Base-by-base conservation (phyloP, 768 basidiomycete genomes). In the Auriscalpium microsporum region DNA sequence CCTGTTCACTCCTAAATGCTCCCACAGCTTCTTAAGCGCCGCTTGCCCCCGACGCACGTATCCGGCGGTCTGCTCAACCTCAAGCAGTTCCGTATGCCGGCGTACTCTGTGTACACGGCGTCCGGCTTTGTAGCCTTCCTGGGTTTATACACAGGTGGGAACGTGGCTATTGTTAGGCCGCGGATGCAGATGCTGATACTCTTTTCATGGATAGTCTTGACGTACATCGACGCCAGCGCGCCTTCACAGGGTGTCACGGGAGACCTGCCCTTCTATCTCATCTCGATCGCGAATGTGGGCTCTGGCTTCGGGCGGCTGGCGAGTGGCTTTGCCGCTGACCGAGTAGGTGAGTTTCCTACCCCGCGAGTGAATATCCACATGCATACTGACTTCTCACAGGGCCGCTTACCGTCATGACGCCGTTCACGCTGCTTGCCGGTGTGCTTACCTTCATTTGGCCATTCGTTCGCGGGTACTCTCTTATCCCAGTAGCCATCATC, bases 361-460 rank as follows among this genome's bases (percentile, higher is more conserved):
- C 16, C 28, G 10, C 2, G 17, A 28, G 19, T 46, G 10, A 45
- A 17, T 45, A 17, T 40, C 7, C 35, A 8, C 5, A 16, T 8
- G 10, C 52, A 61, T 7, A 56, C 44, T n/a, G 2, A 14, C 34
- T 19, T 34, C 34, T n/a, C 28, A 2, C 51, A 83, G 89, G 89
- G 14, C 67, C 80, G 0, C 72, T 89, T 59, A 90, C 85, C 58
- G 71, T 86, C 34, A 83, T 90, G 75, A 77, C 77, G 10, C 84
- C 87, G 0, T 80, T 82, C 36, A 83, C 80, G 0, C 54, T 75
- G 16, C 42, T 78, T 1, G 80, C 83, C 0, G 84, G 77, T 0
- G 66, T 81, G 33, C 62, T 84, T 45, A 87, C 87, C 0, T 82
- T 82, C 60, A 72, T 72, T 4, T 92, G 90, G 90, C 90, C 89